Percentiles rank a stretch among this genome's conserved stretches.
phyloP scores from a whole-genome alignment of 2,329 filamentous ascomycete species.

The Helicocarpus griseus region DNA sequence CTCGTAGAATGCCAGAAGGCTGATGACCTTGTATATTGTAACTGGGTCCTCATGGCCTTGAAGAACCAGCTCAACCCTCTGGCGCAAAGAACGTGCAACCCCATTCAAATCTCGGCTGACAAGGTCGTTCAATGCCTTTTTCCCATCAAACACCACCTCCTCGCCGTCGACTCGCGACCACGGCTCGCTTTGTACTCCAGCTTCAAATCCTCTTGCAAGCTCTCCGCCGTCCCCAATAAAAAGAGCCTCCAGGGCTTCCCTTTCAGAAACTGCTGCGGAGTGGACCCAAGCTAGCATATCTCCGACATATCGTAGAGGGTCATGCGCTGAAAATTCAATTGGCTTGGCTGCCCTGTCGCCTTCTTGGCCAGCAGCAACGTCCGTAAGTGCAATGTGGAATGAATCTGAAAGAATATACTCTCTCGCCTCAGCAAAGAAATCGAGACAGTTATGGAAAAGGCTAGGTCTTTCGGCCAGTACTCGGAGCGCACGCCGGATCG shows the following conservation, averaged over 20 bases:
- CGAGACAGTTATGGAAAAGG: slow-evolving; percentile 85
- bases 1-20: slow-evolving; percentile 80
- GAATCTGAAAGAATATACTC: slow-evolving; percentile 79
- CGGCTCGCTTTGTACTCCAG: slow-evolving; percentile 70
- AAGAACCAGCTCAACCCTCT: slow-evolving; percentile 83
- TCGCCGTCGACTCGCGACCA: slow-evolving; percentile 61
- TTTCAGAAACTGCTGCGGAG: slow-evolving; percentile 85
- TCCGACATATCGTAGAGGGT: slow-evolving; percentile 80
- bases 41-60: slow-evolving; percentile 87
- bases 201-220: slow-evolving; percentile 70
- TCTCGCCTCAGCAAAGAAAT: slow-evolving; percentile 83
- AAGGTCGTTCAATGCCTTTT: slow-evolving; percentile 71
- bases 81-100: slow-evolving; percentile 72
- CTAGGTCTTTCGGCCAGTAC: slow-evolving; percentile 83
- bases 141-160: slow-evolving; percentile 61
- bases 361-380: slow-evolving; percentile 49
- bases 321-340: slow-evolving; percentile 88
- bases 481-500: slow-evolving; percentile 72
- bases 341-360: slow-evolving; percentile 63
- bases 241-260: slow-evolving; percentile 80
- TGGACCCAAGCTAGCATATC: slow-evolving; percentile 98
- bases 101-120: slow-evolving; percentile 78
- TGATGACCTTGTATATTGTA: slow-evolving; percentile 79
- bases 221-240: slow-evolving; percentile 88
- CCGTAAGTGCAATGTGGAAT: slow-evolving; percentile 81